These are phyloP conservation scores for Volvox reticuliferus DNA, from an alignment of 139 green algal genomes.

Conservation along the genomic window DNA sequence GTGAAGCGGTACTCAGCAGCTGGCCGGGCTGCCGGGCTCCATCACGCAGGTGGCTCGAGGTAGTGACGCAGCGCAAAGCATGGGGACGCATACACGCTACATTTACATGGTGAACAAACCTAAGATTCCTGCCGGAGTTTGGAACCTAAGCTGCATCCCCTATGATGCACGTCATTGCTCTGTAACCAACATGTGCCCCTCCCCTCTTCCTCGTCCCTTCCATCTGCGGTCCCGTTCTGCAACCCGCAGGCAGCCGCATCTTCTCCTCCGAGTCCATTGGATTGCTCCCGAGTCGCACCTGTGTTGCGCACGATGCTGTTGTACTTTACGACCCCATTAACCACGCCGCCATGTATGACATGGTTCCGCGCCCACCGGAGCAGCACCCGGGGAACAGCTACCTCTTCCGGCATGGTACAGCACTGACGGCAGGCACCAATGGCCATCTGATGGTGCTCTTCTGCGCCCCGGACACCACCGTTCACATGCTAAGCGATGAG, in stretches of 20 bases:
- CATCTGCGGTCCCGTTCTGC: neutral
- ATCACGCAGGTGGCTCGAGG: too few relatives aligned
- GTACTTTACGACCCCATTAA: slow-evolving; percentile 52
- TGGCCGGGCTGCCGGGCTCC: too few relatives aligned
- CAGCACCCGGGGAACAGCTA: slow-evolving; percentile 56
- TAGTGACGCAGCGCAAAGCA: too few relatives aligned
- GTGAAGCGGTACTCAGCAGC: too few relatives aligned
- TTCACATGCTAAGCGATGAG: slow-evolving; percentile 56
- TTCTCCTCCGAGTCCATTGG: slow-evolving; percentile 9
- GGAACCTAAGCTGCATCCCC: too few relatives aligned
- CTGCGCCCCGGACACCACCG: slow-evolving; percentile 48
- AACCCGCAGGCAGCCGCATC: neutral
- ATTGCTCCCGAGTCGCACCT: slow-evolving; percentile 28
- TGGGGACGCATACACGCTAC: too few relatives aligned
- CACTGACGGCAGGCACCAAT: neutral
- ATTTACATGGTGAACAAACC: too few relatives aligned
- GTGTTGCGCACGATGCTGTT: slow-evolving; percentile 42
- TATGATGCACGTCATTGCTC: too few relatives aligned
- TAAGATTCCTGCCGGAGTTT: too few relatives aligned
- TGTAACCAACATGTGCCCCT: neutral
- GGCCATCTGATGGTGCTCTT: slow-evolving; percentile 47
- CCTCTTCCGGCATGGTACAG: slow-evolving; percentile 46
- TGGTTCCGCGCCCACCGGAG: slow-evolving; percentile 51
- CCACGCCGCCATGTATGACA: slow-evolving; percentile 58
- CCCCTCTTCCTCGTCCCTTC: neutral